Evolutionary conservation across 2,329 filamentous ascomycete species (phyloP).

Genomic region (Colletotrichum graminicola): DNA sequence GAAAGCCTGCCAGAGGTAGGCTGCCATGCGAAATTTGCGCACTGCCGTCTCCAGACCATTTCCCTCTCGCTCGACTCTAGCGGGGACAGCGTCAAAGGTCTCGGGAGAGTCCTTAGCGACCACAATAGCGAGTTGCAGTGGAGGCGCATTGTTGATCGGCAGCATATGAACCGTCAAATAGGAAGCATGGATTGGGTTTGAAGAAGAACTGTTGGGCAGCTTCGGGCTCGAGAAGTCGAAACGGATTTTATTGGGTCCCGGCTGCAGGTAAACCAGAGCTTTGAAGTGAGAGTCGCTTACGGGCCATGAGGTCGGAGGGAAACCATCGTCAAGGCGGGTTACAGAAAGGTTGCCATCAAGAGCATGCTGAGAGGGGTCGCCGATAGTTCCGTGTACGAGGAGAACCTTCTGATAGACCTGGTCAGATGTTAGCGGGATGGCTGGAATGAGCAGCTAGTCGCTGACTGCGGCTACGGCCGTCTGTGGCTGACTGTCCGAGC

Average conservation of each 20-base stretch:
- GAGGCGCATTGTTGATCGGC: constrained; percentile 81
- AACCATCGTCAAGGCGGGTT: constrained; percentile 84
- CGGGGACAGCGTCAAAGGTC: constrained; percentile 85
- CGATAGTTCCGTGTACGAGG: constrained; percentile 84
- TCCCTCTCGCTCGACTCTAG: constrained; percentile 81
- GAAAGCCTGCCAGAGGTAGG: constrained; percentile 97
- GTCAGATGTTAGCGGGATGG: constrained; percentile 44
- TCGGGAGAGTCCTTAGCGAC: constrained; percentile 88
- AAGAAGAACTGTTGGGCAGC: constrained; percentile 75
- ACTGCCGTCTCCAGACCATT: constrained; percentile 85
- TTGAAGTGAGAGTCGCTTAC: constrained; percentile 94
- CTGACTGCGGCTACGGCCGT: constrained; percentile 13
- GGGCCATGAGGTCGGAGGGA: constrained; percentile 87
- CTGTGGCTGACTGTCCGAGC: constrained; percentile 17
- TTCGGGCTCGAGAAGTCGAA: constrained; percentile 91
- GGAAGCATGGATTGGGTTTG: constrained; percentile 79
- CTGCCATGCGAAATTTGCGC: constrained; percentile 93
- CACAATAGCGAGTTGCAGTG: constrained; percentile 89
- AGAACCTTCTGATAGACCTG: constrained; percentile 94
- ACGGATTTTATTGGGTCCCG: constrained; percentile 88
- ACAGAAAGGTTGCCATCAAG: constrained; percentile 80
- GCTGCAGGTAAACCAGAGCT: constrained; percentile 87
- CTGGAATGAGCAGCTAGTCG: constrained; percentile 31
- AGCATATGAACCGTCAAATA: constrained; percentile 89
- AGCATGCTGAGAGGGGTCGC: constrained; percentile 74